A percentile compares a stretch with the other conserved stretches of the same genome.
These are phyloP conservation scores for Cladosporium sp. DNA, from an alignment of 2,329 filamentous ascomycete species.

Conservation along the genomic window DNA sequence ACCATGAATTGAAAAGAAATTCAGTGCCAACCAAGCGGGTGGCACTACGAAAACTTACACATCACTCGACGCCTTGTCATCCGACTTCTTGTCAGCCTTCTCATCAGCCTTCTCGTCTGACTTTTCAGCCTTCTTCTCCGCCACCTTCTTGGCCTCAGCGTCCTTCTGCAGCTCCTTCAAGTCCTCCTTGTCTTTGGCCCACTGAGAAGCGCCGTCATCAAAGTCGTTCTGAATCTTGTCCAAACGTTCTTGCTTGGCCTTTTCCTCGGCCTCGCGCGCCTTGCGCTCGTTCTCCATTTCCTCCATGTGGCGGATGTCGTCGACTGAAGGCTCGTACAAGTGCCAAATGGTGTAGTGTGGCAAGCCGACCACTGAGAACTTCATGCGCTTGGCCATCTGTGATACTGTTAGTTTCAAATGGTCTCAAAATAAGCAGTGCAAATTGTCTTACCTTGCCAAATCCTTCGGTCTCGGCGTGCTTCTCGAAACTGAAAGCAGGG, in stretches of 20 bases:
- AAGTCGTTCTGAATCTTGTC: constrained; percentile 82
- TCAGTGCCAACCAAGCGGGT: neutral
- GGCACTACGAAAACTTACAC: constrained; percentile 28
- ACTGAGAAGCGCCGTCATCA: constrained; percentile 72
- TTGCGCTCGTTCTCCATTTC: constrained; percentile 92
- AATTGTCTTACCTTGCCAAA: constrained; percentile 80
- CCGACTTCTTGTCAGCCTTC: constrained; percentile 44
- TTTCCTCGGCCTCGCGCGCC: constrained; percentile 77
- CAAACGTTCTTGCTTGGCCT: constrained; percentile 68
- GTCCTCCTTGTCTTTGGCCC: constrained; percentile 85
- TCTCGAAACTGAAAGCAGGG: constrained; percentile 97
- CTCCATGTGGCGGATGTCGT: constrained; percentile 97
- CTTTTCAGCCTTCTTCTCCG: constrained; percentile 47
- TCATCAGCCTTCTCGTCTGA: constrained; percentile 55
- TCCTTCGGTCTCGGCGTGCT: constrained; percentile 96
- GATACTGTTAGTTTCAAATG: constrained; percentile 13
- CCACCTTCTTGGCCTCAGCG: constrained; percentile 57
- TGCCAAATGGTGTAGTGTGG: constrained; percentile 99
- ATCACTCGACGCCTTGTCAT: constrained; percentile 43
- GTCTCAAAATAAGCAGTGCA: neutral
- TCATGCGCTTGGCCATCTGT: constrained; percentile 96
- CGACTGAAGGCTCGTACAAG: constrained; percentile 97
- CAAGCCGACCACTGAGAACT: constrained; percentile 89
- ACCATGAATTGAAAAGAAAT: constrained; percentile 8
- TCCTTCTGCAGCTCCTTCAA: constrained; percentile 53